These are phyloP conservation scores for Fraxinus latifolia DNA, from an alignment of 305 asterid genomes.

Conservation along the genomic window DNA sequence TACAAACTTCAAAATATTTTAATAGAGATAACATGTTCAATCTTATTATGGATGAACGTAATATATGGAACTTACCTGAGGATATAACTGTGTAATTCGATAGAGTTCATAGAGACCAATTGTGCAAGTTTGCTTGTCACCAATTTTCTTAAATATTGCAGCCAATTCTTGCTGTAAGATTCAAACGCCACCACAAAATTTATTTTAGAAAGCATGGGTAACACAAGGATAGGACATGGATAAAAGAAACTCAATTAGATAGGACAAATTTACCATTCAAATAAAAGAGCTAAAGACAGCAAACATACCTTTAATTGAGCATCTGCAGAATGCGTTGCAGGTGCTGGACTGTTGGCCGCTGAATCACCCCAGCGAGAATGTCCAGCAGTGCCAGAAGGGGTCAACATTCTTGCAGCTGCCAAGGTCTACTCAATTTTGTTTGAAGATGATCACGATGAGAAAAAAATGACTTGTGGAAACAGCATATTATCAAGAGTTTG, in stretches of 20 bases:
- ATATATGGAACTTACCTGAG: constrained; percentile 53
- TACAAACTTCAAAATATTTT: neutral
- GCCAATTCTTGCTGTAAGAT: constrained; percentile 93
- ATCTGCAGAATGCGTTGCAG: constrained; percentile 84
- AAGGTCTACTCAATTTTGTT: constrained; percentile 56
- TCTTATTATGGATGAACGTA: neutral
- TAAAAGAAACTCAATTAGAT: neutral
- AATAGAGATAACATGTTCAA: neutral
- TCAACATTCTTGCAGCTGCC: constrained; percentile 98
- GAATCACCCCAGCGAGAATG: constrained; percentile 98
- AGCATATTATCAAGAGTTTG: constrained; percentile 9
- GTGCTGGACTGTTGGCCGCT: constrained; percentile 70
- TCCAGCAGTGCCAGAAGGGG: constrained; percentile 90
- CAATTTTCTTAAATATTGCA: constrained; percentile 97
- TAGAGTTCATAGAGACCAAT: constrained; percentile 95
- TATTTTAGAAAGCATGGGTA: neutral
- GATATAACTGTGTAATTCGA: constrained; percentile 91
- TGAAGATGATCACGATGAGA: constrained; percentile 9
- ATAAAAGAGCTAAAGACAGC: neutral
- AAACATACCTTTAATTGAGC: constrained; percentile 75
- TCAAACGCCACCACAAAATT: constrained; percentile 21
- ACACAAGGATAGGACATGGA: neutral
- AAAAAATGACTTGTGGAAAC: neutral
- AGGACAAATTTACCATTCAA: neutral
- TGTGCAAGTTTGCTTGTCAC: constrained; percentile 97